Evolutionary conservation across 2,329 filamentous ascomycete species (phyloP), one percentile per base, ranked within the genome.

Genomic region (Colletotrichum lindemuthianum): DNA sequence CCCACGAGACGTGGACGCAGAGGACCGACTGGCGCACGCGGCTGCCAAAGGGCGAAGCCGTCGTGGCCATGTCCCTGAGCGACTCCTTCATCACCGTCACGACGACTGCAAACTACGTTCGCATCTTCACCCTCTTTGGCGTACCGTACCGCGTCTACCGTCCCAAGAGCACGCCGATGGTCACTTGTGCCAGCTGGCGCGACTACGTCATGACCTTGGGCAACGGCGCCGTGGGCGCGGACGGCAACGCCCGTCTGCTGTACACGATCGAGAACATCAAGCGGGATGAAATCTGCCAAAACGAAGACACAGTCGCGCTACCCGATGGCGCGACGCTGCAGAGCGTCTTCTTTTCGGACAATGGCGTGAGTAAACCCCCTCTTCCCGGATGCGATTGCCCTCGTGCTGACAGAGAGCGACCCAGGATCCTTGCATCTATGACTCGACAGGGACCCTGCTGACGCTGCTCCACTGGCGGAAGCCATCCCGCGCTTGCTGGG

Each of bases 141-240:
- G 89, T 96, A 39, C 94, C 96, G 0, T 91, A 93, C 70, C 89
- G 92, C 53, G 89, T 99, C 2, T 97, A 97, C 76, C 86, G 96
- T 32, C 93, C 96, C 68, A 98, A 98, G 81, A 94, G 91, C 77
- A 88, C 87, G 3, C 94, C 95, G 2, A 92, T 92, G 55, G 93
- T 99, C 16, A 96, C 93, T 0, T 99, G 96, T 73, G 93, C 93
- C 1, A 95, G 93, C 70, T 98, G 92, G 92, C 86, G 91, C 69
- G 93, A 99, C 80, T 98, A 98, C 76, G 90, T 99, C n/a, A 86
- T 98, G 74, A 97, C 94, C 0, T 88, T 99, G 70, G 95, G 95
- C 58, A 99, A 99, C 71, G 96, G 96, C 0, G 88, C 96, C 0
- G 86, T 97, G 39, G 89, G 89, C 11, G 86, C 89, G 9, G 90